Evolutionary conservation across 768 basidiomycete species (phyloP).

Genomic region (Auriculariales sp.): DNA sequence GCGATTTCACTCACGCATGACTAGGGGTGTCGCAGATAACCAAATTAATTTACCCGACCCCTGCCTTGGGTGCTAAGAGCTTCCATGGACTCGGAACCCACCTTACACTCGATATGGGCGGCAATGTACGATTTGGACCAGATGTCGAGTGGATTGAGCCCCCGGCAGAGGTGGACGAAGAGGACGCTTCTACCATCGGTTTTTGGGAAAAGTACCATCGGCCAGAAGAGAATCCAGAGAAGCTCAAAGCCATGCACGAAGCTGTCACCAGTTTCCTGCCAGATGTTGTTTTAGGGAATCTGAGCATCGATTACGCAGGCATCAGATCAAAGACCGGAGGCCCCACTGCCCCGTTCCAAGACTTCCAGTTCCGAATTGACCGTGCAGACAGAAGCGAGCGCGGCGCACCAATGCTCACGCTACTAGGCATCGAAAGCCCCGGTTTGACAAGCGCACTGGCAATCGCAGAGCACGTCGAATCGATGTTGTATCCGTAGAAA

Average conservation of each 20-base stretch:
- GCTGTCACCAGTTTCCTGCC: conserved; percentile 69
- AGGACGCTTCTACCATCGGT: conserved; percentile 32
- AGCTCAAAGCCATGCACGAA: conserved; percentile 44
- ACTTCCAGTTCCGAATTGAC: conserved; percentile 64
- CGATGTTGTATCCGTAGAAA: conserved; percentile 15
- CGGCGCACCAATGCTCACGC: conserved; percentile 48
- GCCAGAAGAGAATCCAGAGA: conserved; percentile 39
- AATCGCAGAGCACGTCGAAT: conserved; percentile 70
- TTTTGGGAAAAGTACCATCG: conserved; percentile 63
- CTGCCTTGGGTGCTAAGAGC: conserved; percentile 41
- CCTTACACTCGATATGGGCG: conserved; percentile 72
- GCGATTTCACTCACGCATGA: conserved; percentile 79
- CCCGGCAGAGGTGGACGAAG: conserved; percentile 2
- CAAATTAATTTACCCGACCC: conserved; percentile 86
- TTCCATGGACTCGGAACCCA: conserved; percentile 88
- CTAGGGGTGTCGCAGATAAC: conserved; percentile 52
- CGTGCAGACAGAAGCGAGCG: conserved; percentile 19
- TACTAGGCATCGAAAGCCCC: conserved; percentile 86
- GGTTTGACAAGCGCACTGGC: conserved; percentile 81
- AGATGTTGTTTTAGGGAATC: conserved; percentile 36
- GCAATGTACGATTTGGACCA: conserved; percentile 82
- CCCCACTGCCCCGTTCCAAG: conserved; percentile 63
- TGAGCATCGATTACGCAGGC: conserved; percentile 74
- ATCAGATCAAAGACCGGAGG: conserved; percentile 78
- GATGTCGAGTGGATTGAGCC: conserved; percentile 79